A percentile compares a stretch with the other conserved stretches of the same genome.
Conservation (phyloP, 129 eudicot genomes). For the Pseudognaphalium luteoalbum region DNA sequence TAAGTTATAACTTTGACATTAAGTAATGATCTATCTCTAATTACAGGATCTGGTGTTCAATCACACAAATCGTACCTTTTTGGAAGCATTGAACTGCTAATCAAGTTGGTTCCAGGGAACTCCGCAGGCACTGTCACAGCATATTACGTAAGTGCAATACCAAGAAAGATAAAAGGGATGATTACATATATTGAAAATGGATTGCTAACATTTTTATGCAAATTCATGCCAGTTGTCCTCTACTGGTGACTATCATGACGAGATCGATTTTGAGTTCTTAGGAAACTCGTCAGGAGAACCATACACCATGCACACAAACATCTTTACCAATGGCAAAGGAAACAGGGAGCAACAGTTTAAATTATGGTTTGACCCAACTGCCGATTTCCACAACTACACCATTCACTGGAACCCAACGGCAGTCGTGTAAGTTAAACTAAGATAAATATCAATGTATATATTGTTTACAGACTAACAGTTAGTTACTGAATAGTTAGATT, state of each 20-base stretch:
- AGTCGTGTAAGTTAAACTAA: conserved; percentile 51
- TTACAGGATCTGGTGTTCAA: conserved; percentile 56
- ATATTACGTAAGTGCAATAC: conserved; percentile 53
- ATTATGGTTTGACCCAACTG: conserved; percentile 68
- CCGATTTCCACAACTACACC: conserved; percentile 72
- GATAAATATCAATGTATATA: not conserved
- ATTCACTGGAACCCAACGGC: conserved; percentile 61
- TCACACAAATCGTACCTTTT: conserved; percentile 43
- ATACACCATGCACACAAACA: conserved; percentile 68
- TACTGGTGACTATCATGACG: conserved; percentile 55
- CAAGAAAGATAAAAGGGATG: not conserved
- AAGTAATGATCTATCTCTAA: not conserved
- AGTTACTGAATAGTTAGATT: not conserved
- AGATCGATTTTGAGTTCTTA: conserved; percentile 77
- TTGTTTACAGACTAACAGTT: conserved; percentile 10
- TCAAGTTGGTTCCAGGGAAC: conserved; percentile 57
- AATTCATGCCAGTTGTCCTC: conserved; percentile 53
- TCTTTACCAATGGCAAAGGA: conserved; percentile 52
- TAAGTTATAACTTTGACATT: not conserved
- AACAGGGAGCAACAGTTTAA: conserved; percentile 61
- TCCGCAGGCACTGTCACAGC: conserved; percentile 79
- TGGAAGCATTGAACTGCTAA: conserved; percentile 60
- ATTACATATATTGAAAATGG: not conserved
- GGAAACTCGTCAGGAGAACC: conserved; percentile 65
- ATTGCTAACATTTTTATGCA: not conserved